These are phyloP conservation scores for Apocynum venetum DNA, from an alignment of 257 asterid genomes.

Conservation along the genomic window DNA sequence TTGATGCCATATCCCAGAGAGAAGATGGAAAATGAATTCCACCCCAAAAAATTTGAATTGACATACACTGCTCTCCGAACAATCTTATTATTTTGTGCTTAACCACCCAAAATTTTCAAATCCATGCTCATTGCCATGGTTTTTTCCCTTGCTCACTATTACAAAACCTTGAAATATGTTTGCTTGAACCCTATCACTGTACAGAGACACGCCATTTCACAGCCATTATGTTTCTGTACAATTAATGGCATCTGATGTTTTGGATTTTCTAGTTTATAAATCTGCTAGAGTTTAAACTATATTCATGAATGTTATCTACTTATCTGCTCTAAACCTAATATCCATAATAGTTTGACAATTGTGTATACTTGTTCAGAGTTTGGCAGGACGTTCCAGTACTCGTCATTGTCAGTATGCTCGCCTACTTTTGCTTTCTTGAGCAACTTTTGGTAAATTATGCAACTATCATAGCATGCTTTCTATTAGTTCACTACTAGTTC, in stretches of 20 bases:
- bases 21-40: background rate
- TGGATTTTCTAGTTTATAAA: background rate
- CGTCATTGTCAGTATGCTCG: conserved; percentile 92
- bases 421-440: conserved; percentile 92
- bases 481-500: background rate
- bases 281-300: background rate
- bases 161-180: background rate
- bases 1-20: background rate
- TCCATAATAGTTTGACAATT: conserved; percentile 10
- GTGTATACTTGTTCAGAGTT: conserved; percentile 45
- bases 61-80: background rate
- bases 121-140: background rate
- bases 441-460: conserved; percentile 74
- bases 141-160: background rate
- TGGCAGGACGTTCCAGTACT: conserved; percentile 96
- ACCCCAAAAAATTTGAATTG: background rate
- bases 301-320: background rate
- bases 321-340: background rate
- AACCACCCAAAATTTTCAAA: background rate
- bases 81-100: background rate
- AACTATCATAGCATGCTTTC: conserved; percentile 2
- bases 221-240: no score
- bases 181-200: background rate
- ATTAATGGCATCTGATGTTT: background rate
- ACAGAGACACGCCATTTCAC: background rate